Conservation (phyloP, 106 monocot genomes). For the Dactylorhiza incarnata region DNA sequence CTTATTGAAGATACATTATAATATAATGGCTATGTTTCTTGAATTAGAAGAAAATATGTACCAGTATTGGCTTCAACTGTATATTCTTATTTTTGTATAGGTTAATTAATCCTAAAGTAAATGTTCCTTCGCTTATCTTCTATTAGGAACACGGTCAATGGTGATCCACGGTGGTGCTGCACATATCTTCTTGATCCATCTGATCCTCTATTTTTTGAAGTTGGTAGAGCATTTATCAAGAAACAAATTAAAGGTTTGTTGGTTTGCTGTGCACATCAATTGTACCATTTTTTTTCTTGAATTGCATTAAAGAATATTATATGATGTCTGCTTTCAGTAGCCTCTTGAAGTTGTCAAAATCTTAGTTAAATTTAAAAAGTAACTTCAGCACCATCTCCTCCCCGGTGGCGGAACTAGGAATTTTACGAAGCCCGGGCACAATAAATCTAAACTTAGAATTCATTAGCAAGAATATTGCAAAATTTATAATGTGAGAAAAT, state of each 20-base stretch:
- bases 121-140: slow-evolving; percentile 3
- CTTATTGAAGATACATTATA: not conserved
- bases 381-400: too few relatives aligned
- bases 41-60: not conserved
- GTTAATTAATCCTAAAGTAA: not conserved
- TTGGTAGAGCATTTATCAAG: slow-evolving; percentile 79
- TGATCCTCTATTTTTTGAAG: slow-evolving; percentile 80
- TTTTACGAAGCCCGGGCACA: too few relatives aligned
- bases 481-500: too few relatives aligned
- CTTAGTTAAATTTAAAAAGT: too few relatives aligned
- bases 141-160: slow-evolving; percentile 86
- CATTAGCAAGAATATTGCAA: too few relatives aligned
- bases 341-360: not conserved
- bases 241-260: slow-evolving; percentile 53
- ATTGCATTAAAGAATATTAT: not conserved
- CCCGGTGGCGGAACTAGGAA: too few relatives aligned
- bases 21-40: not conserved
- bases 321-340: not conserved
- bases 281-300: not conserved
- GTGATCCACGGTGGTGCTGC: slow-evolving; percentile 89
- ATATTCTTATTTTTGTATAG: not conserved
- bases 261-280: not conserved
- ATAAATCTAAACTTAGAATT: too few relatives aligned
- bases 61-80: not conserved
- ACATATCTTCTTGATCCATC: slow-evolving; percentile 94